These are phyloP conservation scores for Casuarina glauca DNA, from an alignment of 306 rosid species.

Conservation along the genomic window DNA sequence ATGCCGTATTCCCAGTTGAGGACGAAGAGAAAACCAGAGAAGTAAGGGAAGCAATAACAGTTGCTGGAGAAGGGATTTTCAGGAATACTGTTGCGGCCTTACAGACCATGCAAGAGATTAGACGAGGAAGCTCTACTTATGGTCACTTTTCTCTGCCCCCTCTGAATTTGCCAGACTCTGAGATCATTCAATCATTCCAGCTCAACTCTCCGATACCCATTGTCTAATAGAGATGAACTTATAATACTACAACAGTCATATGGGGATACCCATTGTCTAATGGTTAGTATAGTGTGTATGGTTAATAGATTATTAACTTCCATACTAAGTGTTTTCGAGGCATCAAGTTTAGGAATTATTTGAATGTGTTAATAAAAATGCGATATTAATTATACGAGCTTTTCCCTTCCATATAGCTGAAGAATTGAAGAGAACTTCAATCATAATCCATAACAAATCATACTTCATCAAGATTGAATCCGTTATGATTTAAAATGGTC, in stretches of 20 bases:
- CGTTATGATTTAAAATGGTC: no score
- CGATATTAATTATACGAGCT: neutral
- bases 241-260: neutral
- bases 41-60: conserved; percentile 43
- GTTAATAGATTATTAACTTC: neutral
- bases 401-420: neutral
- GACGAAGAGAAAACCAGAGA: conserved; percentile 46
- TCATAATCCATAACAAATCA: neutral
- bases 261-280: no score
- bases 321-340: neutral
- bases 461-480: no score
- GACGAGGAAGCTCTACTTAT: conserved; percentile 81
- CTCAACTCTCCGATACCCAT: conserved; percentile 68
- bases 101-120: conserved; percentile 73
- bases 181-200: conserved; percentile 54
- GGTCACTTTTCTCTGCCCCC: conserved; percentile 85
- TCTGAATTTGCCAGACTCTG: conserved; percentile 63
- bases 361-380: neutral
- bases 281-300: neutral
- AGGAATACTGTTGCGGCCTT: conserved; percentile 83
- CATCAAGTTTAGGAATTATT: neutral
- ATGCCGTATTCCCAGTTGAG: conserved; percentile 56
- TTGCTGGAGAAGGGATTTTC: conserved; percentile 70
- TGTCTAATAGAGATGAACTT: conserved; percentile 29
- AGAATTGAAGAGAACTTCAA: neutral